Evolutionary conservation across 495 filamentous ascomycete species (phyloP), one percentile per base, ranked within the genome.

Genomic region (Annulohypoxylon moriforme): DNA sequence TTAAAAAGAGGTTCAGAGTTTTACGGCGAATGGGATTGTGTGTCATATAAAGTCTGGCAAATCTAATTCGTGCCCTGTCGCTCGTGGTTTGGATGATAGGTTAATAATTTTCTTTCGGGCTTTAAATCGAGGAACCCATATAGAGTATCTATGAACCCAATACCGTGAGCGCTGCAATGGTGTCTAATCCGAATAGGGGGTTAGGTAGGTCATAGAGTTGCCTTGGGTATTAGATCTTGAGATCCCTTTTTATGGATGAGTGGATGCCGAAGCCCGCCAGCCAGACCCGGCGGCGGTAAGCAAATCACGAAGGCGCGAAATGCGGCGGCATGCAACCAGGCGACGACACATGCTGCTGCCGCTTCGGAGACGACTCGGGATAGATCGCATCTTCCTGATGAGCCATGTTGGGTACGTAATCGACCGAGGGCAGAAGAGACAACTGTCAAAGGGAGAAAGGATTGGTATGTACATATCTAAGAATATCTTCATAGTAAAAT

Each of bases 1-100:
- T 69, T 73, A 49, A 53, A 4, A 61, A 64, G 24, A 33, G 33
- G 44, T 56, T 57, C 40, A 60, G 36, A 49, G 24, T 29, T 38
- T 29, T 22, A 57, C 56, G 58, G 55, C 66, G 71, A 67, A 73
- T 69, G 50, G 27, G 18, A 69, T 56, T 42, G 46, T 13, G 64
- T 56, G 57, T 47, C 27, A 55, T 56, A 64, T 27, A 60, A 61
- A 36, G 55, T 8, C 71, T 66, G 34, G 61, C 71, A 69, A 73
- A 73, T 73, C 61, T 67, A 59, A 42, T 73, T 63, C 27, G 58
- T 47, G 62, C 49, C 40, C 52, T 31, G 56, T 63, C 57, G 50
- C 71, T 22, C 71, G 66, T 73, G 71, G 71, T 18, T 58, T 63
- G 49, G 50, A 69, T 73, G 71, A 73, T 73, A 73, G 71, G 71